Base-by-base conservation (phyloP, 2,329 filamentous ascomycete species). In the Colletotrichum sp. region DNA sequence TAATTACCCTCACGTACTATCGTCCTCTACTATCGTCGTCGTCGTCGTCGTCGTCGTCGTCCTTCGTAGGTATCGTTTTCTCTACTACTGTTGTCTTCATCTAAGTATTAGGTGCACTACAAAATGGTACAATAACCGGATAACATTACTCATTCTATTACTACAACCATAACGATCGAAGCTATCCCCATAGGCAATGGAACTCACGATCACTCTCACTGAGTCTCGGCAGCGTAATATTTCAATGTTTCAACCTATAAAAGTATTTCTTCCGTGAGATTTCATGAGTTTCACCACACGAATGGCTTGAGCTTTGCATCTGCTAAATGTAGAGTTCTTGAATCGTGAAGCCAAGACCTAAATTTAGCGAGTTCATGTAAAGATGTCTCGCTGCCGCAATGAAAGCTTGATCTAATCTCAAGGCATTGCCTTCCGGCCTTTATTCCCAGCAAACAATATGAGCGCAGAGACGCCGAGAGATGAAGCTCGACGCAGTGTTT, bases 351-450 rank as follows among this genome's bases (percentile, higher is more conserved):
- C 18, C 0, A n/a, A n/a, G 0, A 6, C 9, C 39, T 44, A 1
- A 44, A 10, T n/a, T 12, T 12, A 18, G 18, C 18, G 18, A 44
- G 8, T 44, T n/a, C 5, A n/a, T 9, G 5, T 1, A 44, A 9
- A 12, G 18, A 44, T n/a, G 39, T 0, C 5, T 44, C 39, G 18
- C 9, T 44, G 39, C 9, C 39, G 8, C 0, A 0, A 12, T 44
- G 39, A 49, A 18, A n/a, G 5, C 18, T 44, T 44, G 39, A 44
- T 44, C 8, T 28, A 6, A 28, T 8, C 39, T 49, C 39, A 6
- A 0, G 0, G 2, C 9, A 3, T 49, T n/a, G 9, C 9, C 3
- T n/a, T 49, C 39, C 5, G 18, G 18, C 3, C 1, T 49, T 12
- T 7, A 49, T n/a, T n/a, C 18, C 9, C 18, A 7, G 0, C 18